These are phyloP conservation scores for Xylaria multiplex DNA, from an alignment of 2,329 filamentous ascomycete genomes.

Conservation along the genomic window DNA sequence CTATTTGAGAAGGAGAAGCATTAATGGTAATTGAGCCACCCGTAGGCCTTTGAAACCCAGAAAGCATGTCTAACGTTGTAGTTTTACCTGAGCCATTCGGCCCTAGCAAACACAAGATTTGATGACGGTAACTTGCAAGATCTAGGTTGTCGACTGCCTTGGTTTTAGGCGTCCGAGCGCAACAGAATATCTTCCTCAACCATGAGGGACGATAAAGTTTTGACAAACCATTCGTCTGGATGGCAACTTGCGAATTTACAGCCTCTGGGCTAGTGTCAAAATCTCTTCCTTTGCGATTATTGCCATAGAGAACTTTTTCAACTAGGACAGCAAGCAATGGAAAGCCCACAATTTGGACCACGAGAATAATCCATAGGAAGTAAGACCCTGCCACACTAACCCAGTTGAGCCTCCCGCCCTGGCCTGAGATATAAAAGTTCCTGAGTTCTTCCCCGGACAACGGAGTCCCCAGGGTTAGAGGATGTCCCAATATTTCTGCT, in stretches of 20 bases:
- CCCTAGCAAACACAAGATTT: constrained; percentile 74
- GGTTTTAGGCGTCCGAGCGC: constrained; percentile 44
- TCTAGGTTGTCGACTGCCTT: constrained; percentile 69
- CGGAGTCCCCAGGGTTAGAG: constrained; percentile 37
- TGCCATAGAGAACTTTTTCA: constrained; percentile 50
- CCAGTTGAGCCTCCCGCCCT: constrained; percentile 37
- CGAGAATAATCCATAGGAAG: constrained; percentile 49
- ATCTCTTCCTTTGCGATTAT: constrained; percentile 47
- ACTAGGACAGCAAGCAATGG: constrained; percentile 48
- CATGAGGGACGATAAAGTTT: constrained; percentile 50
- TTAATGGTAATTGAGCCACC: constrained; percentile 57
- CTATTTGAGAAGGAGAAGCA: constrained; percentile 59
- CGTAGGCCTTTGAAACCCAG: constrained; percentile 70
- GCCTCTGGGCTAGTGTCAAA: constrained; percentile 39
- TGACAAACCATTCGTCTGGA: constrained; percentile 44
- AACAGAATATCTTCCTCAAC: constrained; percentile 46
- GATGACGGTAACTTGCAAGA: constrained; percentile 66
- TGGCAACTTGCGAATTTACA: constrained; percentile 37
- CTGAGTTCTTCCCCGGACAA: constrained; percentile 1
- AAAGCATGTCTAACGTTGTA: constrained; percentile 74
- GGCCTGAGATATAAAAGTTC: neutral
- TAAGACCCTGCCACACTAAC: constrained; percentile 42
- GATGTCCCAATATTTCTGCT: constrained; percentile 38
- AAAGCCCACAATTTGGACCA: constrained; percentile 50
- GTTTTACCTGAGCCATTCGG: constrained; percentile 78